Base-by-base conservation (phyloP, 805 yeast species). In the Lipomyces mesembrius region DNA sequence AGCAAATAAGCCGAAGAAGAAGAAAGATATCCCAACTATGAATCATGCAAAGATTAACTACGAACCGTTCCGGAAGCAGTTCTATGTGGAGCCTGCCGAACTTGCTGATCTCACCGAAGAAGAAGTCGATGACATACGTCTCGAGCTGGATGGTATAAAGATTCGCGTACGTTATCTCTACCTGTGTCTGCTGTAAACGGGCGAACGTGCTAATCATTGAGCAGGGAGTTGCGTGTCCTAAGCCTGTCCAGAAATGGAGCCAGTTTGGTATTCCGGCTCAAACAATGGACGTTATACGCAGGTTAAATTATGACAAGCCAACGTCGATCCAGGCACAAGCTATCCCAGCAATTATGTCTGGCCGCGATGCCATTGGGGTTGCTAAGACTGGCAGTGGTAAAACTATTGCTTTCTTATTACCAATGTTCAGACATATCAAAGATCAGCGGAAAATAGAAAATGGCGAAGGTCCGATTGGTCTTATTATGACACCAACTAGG, bases 371-470 rank as follows among this genome's bases (percentile, higher is more conserved):
- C 7, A 89, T 95, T 58, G 98, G 97, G 5, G 89, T 95, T 25
- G 98, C 99, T 0, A 92, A 92, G 71, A 95, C 99, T 0, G 99
- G 99, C 0, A 91, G 97, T 0, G 99, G 99, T 2, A 95, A 95
- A 75, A 95, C 99, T 0, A 82, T 94, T 72, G 90, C 97, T 0
- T 95, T 91, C 78, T 80, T 92, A 8, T 75, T 95, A 6, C 98
- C 99, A 0, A 77, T 95, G 79, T 81, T 94, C 61, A 82, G 97
- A 61, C 98, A 94, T 69, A 86, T 95, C 9, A 84, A 86, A 65
- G 93, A 91, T 57, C 96, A 92, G 74, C 79, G 84, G 1, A 85
- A 85, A 0, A 68, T 86, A 11, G 68, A 76, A 0, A 72, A 74
- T 0, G 71, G 72, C 2, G 91, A 87, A 12, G 93, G 95, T 0